Conservation (phyloP, 129 eudicot genomes). For the carrot (Daucus carota) region DH1_v3.0 NC_030386.2:35902001-35902500, state of each 20-base stretch:
- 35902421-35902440: no score
- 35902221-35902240: conserved; percentile 54
- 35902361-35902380: conserved; percentile 55
- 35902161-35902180: no score
- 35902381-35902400: conserved; percentile 40
- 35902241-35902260: conserved; percentile 71
- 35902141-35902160: no score
- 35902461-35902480: no score
- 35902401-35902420: conserved; percentile 43
- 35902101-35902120: background rate
- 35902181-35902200: no score
- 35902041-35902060: no score
- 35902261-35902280: conserved; percentile 63
- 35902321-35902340: conserved; percentile 55
- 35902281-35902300: conserved; percentile 45
- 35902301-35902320: conserved; percentile 73
- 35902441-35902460: no score
- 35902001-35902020: background rate
- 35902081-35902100: background rate
- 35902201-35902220: no score
- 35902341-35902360: conserved; percentile 79
- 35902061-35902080: no score
- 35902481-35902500: no score
- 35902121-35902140: no score
- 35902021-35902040: background rate